Conservation (phyloP, 139 green algal species). For the Auxenochlorella protothecoides region DNA sequence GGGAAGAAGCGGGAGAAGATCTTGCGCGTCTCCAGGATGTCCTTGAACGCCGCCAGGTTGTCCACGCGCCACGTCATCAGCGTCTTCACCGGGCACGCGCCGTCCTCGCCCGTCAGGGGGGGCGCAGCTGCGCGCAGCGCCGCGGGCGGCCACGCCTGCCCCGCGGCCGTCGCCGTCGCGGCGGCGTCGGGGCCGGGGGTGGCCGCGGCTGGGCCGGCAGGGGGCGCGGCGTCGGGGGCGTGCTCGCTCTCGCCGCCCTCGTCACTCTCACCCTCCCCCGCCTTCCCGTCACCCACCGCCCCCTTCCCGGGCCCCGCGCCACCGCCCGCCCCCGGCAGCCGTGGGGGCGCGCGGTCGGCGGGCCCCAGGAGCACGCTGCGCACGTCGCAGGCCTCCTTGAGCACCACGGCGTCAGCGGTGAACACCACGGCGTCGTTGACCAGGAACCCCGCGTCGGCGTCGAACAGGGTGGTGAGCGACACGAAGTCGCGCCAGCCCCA, state of each 20-base stretch:
- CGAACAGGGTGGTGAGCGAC: slow-evolving; percentile 54
- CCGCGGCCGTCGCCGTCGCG: too few species aligned
- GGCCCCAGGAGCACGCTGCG: slow-evolving; percentile 4
- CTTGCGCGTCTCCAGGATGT: slow-evolving; percentile 66
- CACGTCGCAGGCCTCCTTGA: slow-evolving; percentile 39
- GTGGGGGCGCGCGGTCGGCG: neutral
- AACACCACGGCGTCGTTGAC: slow-evolving; percentile 49
- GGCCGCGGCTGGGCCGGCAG: too few species aligned
- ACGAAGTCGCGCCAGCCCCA: slow-evolving; percentile 70
- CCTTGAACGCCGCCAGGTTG: slow-evolving; percentile 59
- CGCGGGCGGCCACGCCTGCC: too few species aligned
- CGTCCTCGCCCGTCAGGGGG: neutral
- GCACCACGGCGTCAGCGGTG: slow-evolving; percentile 52
- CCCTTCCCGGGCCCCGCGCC: slow-evolving; percentile 1
- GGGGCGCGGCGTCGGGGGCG: too few species aligned
- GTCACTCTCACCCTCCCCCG: neutral
- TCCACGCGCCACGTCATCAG: slow-evolving; percentile 57
- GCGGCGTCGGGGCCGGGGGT: too few species aligned
- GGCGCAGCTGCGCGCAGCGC: neutral
- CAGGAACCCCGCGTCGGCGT: slow-evolving; percentile 52
- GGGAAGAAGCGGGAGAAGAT: slow-evolving; percentile 54
- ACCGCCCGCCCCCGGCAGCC: slow-evolving; percentile 1
- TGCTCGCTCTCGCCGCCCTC: neutral
- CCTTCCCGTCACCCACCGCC: neutral
- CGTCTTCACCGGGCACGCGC: neutral